Conservation (phyloP, 1,139 yeast genomes). For the Yamadazyma atmosphaerica region DNA sequence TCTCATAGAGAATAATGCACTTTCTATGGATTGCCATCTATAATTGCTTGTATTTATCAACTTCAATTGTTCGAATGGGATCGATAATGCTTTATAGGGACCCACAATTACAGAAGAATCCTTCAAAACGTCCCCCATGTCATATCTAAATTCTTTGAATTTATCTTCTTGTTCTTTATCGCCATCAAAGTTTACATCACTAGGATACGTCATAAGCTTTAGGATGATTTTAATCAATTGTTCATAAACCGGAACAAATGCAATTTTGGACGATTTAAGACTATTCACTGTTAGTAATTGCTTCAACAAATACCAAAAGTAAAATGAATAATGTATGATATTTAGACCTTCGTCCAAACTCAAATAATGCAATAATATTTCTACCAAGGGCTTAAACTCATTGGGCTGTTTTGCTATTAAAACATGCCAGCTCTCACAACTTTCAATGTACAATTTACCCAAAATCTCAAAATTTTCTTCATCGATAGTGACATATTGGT, state of each 20-base stretch:
- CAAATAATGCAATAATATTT: constrained; percentile 61
- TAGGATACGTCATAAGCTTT: constrained; percentile 75
- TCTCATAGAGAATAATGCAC: constrained; percentile 85
- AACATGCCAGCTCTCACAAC: constrained; percentile 96
- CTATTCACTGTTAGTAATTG: constrained; percentile 67
- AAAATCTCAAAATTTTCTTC: constrained; percentile 76
- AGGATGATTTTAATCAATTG: constrained; percentile 69
- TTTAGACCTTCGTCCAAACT: constrained; percentile 80
- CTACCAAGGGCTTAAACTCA: constrained; percentile 70
- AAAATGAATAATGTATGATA: constrained; percentile 85
- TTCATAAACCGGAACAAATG: constrained; percentile 60
- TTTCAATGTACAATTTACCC: constrained; percentile 81
- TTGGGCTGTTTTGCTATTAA: constrained; percentile 73
- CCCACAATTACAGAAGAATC: constrained; percentile 94
- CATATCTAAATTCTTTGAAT: constrained; percentile 90
- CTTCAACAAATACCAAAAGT: constrained; percentile 86
- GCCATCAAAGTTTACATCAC: constrained; percentile 50
- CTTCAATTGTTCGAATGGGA: constrained; percentile 59
- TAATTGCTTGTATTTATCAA: constrained; percentile 28
- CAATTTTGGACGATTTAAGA: constrained; percentile 58
- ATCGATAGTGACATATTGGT: constrained; percentile 51
- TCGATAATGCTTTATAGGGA: constrained; percentile 60
- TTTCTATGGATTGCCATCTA: constrained; percentile 87
- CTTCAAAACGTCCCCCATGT: constrained; percentile 94
- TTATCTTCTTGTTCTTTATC: constrained; percentile 86